These are phyloP conservation scores for Agastache rugosa DNA, from an alignment of 257 asterid species.

Conservation along the genomic window DNA sequence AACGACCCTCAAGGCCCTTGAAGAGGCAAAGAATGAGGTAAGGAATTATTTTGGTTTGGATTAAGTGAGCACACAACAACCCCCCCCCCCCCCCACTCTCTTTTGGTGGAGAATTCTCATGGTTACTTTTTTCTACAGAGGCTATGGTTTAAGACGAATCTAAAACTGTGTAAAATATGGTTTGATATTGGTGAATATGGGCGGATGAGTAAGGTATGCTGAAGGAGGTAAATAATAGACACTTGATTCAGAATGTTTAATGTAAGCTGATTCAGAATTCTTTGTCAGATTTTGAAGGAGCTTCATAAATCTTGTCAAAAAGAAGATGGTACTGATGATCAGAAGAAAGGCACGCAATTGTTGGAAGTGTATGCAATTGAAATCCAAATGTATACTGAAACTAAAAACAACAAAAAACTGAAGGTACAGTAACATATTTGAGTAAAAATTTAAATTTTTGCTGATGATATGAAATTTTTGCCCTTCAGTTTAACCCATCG, in stretches of 20 bases:
- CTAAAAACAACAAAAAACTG: conserved; percentile 94
- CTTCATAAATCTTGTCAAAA: conserved; percentile 97
- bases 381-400: conserved; percentile 98
- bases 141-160: conserved; percentile 97
- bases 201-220: conserved; percentile 85
- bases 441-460: not conserved
- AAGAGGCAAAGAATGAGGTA: conserved; percentile 99
- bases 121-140: conserved; percentile 57
- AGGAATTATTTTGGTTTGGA: conserved; percentile 26
- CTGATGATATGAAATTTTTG: not conserved
- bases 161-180: conserved; percentile 99
- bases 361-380: conserved; percentile 98
- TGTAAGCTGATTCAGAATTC: conserved; percentile 29
- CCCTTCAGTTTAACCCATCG: conserved; percentile 17
- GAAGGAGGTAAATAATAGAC: conserved; percentile 18
- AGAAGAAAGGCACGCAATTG: conserved; percentile 96
- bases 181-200: conserved; percentile 94
- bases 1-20: conserved; percentile 91
- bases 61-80: not conserved
- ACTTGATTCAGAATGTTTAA: conserved; percentile 19
- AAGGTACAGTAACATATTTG: conserved; percentile 59
- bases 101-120: conserved; percentile 24
- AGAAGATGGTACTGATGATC: conserved; percentile 98
- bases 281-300: conserved; percentile 86
- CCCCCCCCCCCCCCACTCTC: too few relatives aligned